Conservation (phyloP, 1,284 basidiomycete species). For the Malassezia pachydermatis region DNA sequence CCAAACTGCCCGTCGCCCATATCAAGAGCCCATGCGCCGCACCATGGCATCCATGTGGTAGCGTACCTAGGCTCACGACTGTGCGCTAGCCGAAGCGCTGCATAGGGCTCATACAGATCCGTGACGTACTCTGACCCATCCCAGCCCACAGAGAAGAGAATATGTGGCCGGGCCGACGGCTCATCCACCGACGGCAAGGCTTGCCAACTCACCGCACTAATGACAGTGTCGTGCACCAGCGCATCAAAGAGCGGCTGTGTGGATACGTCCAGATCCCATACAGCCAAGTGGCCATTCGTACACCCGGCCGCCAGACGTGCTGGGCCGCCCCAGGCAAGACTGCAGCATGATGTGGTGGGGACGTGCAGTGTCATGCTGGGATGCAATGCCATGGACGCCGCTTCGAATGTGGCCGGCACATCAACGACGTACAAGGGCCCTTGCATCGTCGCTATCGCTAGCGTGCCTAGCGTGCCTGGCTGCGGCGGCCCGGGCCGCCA, state of each 20-base stretch:
- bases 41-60: constrained; percentile 10
- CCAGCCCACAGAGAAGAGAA: constrained; percentile 10
- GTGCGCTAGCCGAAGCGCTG: constrained; percentile 8
- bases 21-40: constrained; percentile 9
- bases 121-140: constrained; percentile 11
- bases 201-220: constrained; percentile 14
- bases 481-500: neutral
- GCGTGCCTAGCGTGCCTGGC: neutral
- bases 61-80: constrained; percentile 16
- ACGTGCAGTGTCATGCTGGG: neutral
- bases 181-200: constrained; percentile 9
- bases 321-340: constrained; percentile 9
- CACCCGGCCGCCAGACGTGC: constrained; percentile 5
- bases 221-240: constrained; percentile 14
- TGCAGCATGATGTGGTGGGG: neutral
- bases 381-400: neutral
- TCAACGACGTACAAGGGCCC: constrained; percentile 7
- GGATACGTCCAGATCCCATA: constrained; percentile 2
- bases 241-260: neutral
- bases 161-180: neutral
- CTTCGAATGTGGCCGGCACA: neutral
- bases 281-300: constrained; percentile 2
- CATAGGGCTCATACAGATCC: constrained; percentile 1
- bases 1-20: constrained; percentile 16
- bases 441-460: constrained; percentile 3